Conservation (phyloP, 1,139 yeast species). For the Kodamaea alishanica region DNA sequence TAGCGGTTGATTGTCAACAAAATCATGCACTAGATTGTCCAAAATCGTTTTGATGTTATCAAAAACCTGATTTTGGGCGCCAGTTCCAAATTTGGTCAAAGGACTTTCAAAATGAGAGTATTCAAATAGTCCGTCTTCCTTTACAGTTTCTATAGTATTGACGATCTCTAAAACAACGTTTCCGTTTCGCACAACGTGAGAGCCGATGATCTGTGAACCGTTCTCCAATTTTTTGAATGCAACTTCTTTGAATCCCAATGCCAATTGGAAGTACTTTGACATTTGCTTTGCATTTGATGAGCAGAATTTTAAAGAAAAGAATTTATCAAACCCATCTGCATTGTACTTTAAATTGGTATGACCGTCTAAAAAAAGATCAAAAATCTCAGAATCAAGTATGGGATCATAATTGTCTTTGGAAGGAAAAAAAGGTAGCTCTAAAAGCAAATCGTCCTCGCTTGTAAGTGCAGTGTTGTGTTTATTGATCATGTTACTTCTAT, state of each 20-base stretch:
- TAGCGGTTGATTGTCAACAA: background rate
- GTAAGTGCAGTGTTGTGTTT: too few species aligned
- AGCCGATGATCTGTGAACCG: constrained; percentile 51
- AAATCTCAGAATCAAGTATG: constrained; percentile 12
- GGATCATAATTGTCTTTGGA: constrained; percentile 16
- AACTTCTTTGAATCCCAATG: constrained; percentile 60
- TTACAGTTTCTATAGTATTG: constrained; percentile 24
- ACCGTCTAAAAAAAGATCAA: constrained; percentile 26
- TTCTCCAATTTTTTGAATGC: constrained; percentile 70
- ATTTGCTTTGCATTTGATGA: constrained; percentile 65
- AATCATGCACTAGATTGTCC: too few species aligned
- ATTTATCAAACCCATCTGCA: constrained; percentile 31
- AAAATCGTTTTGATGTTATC: constrained; percentile 16
- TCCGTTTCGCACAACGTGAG: constrained; percentile 63
- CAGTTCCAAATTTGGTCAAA: constrained; percentile 14
- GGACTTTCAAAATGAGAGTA: constrained; percentile 10
- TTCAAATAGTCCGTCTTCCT: constrained; percentile 15
- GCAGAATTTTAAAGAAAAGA: constrained; percentile 40
- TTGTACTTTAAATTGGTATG: constrained; percentile 20
- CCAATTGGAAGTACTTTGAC: constrained; percentile 49
- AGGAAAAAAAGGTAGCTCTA: constrained; percentile 26
- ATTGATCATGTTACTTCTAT: too few species aligned
- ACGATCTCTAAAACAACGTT: constrained; percentile 50
- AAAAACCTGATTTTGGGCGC: constrained; percentile 17
- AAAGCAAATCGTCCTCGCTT: too few species aligned